Evolutionary conservation across 345 rosid genomes (phyloP).

Genomic region (Dimocarpus longan): DNA sequence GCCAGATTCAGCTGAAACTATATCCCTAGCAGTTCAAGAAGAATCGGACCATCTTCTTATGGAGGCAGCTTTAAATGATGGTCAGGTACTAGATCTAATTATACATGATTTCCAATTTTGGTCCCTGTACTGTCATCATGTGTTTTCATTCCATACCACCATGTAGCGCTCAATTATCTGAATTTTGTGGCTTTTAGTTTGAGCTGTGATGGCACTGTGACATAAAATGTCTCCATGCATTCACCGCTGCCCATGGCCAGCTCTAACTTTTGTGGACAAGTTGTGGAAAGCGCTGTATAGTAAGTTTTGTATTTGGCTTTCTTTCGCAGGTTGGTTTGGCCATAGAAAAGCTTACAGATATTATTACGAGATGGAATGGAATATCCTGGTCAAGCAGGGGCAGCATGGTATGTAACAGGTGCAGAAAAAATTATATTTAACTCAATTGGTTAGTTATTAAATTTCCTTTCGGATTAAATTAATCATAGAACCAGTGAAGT

Average conservation of each 20-base stretch:
- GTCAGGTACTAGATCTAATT: conserved; percentile 50
- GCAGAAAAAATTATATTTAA: not conserved
- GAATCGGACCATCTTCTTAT: conserved; percentile 79
- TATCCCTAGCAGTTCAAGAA: conserved; percentile 51
- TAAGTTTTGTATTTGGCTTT: not conserved
- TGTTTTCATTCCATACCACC: conserved; percentile 8
- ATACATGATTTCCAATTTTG: conserved; percentile 7
- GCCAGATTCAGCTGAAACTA: conserved; percentile 73
- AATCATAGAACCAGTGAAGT: not conserved
- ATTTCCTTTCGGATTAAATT: not conserved
- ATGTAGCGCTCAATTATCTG: not conserved
- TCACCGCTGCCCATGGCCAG: not conserved
- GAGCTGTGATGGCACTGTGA: not conserved
- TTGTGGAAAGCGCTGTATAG: not conserved
- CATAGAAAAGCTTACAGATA: conserved; percentile 44
- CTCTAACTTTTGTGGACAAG: not conserved
- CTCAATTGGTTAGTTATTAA: not conserved
- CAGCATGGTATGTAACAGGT: conserved; percentile 61
- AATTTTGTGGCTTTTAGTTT: not conserved
- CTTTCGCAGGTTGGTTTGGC: conserved; percentile 56
- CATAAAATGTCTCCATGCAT: not conserved
- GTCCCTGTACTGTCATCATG: conserved; percentile 4
- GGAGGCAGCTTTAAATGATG: conserved; percentile 79
- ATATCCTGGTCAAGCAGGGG: conserved; percentile 80
- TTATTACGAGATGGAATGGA: conserved; percentile 60